Conservation (phyloP, 176 grass and related monocot species). For the Bothriochloa decipiens region DNA sequence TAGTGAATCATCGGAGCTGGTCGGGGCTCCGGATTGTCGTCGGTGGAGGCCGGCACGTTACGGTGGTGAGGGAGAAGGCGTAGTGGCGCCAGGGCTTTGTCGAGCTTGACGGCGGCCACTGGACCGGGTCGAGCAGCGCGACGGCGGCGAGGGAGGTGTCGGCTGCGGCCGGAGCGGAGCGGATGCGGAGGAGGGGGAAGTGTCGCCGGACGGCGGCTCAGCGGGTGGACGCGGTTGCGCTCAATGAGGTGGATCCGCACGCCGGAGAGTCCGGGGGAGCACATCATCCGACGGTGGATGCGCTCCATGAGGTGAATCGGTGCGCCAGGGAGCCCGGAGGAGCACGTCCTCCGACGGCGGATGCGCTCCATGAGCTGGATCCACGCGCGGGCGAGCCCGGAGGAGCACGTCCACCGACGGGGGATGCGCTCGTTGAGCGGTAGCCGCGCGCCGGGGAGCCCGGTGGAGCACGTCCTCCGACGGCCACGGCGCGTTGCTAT, state of each 20-base stretch:
- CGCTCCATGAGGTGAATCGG: constrained; percentile 74
- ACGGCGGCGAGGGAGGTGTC: constrained; percentile 61
- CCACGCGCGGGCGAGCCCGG: no score
- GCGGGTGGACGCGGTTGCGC: constrained; percentile 58
- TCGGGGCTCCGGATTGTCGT: constrained; percentile 43
- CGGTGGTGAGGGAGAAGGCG: constrained; percentile 53
- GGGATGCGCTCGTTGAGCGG: no score
- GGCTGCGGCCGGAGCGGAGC: constrained; percentile 45
- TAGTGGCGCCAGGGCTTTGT: background rate
- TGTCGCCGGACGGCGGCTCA: constrained; percentile 56
- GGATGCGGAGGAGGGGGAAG: constrained; percentile 57
- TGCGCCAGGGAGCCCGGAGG: constrained; percentile 1
- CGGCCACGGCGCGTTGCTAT: background rate
- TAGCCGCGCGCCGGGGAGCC: no score
- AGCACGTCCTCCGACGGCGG: no score
- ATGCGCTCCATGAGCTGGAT: no score
- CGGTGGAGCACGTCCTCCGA: no score
- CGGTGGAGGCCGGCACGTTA: constrained; percentile 50
- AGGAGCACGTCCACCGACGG: no score
- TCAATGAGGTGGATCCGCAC: constrained; percentile 75
- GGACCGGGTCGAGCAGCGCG: constrained; percentile 47
- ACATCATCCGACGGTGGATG: constrained; percentile 2
- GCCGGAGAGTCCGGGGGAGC: background rate
- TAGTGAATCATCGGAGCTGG: constrained; percentile 66
- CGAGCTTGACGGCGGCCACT: constrained; percentile 77